Base-by-base conservation (phyloP, 371 early-diverging fungal genomes). In the Massospora cicadina region DNA sequence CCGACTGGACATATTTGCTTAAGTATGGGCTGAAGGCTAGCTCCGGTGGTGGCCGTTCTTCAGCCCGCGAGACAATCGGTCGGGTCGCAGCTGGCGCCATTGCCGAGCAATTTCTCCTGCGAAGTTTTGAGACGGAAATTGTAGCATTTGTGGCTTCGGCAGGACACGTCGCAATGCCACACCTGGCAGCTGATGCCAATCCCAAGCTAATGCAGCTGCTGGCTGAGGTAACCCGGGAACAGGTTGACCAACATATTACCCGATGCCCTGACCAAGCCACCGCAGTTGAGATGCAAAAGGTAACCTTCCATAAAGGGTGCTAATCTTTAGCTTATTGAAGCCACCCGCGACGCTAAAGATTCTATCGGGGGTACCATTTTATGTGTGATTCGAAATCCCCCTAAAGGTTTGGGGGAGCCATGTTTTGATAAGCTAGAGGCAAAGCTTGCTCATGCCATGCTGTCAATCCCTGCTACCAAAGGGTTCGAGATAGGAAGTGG, bases 341-440 rank as follows among this genome's bases (percentile, higher is more conserved):
- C 77, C 64, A 85, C 88, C 60, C 81, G 84, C 64, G 84, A 85
- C 31, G 85, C 83, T 54, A 78, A 87, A 65, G 90, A 97, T 74
- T 95, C 95, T 10, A 86, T 93, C 64, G 98, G 98, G 65, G 98
- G 98, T n/a, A 86, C 88, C 1, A 87, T 97, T 17, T 89, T 90
- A n/a, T 97, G 98, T 73, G 93, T 97, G 32, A 90, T 97, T 71
- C 83, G 98, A 59, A 89, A 90, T 66, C 83, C 86, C 30, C 98
- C 98, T 13, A 70, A 81, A 17, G 98, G 98, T n/a, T 77, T 97
- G 63, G 98, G 98, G 60, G 98, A 97, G 71, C 98, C 98, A 7
- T 89, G 91, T 74, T 97, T 97, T 70, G 98, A 97, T 74, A 97
- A 97, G 72, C 77, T 95, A 32, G 95, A 97, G 72, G 96, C 98